phyloP scores from a whole-genome alignment of 345 rosid genomes.

The Pugionium cornutum region DNA sequence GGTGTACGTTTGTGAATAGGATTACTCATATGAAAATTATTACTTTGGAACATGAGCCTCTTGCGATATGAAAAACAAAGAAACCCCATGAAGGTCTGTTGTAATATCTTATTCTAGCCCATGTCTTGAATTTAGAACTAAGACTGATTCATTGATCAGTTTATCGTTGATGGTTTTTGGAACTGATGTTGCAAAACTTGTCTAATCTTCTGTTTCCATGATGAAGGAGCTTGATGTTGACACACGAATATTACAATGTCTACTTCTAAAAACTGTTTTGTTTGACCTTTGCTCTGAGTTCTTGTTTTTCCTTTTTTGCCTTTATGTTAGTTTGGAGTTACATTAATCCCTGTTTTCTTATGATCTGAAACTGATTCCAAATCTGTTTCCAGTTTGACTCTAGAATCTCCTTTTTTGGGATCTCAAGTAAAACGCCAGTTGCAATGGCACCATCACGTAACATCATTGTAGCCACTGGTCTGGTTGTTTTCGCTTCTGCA shows the following conservation, averaged over 20 bases:
- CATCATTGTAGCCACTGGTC: slow-evolving; percentile 70
- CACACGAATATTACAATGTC: neutral
- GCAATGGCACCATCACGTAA: slow-evolving; percentile 64
- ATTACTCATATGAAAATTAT: neutral
- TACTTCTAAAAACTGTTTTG: neutral
- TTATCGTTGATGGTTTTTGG: neutral
- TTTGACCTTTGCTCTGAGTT: neutral
- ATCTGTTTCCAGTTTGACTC: neutral
- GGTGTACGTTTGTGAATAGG: neutral
- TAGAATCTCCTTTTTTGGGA: neutral
- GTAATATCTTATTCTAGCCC: neutral
- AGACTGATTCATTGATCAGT: neutral
- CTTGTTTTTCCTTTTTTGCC: neutral
- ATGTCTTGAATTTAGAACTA: neutral
- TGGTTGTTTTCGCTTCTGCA: slow-evolving; percentile 72
- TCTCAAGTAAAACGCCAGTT: neutral
- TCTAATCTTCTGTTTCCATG: neutral
- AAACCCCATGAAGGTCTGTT: no score
- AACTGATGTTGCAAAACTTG: neutral
- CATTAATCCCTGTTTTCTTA: neutral
- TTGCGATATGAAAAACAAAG: no score
- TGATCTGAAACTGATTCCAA: neutral
- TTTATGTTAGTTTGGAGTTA: neutral
- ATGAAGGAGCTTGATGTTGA: neutral
- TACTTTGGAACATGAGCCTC: no score